A percentile compares a stretch with the other conserved stretches of the same genome.
These are phyloP conservation scores for Periconia digitata DNA, from an alignment of 2,329 filamentous ascomycete genomes.

Conservation along the genomic window DNA sequence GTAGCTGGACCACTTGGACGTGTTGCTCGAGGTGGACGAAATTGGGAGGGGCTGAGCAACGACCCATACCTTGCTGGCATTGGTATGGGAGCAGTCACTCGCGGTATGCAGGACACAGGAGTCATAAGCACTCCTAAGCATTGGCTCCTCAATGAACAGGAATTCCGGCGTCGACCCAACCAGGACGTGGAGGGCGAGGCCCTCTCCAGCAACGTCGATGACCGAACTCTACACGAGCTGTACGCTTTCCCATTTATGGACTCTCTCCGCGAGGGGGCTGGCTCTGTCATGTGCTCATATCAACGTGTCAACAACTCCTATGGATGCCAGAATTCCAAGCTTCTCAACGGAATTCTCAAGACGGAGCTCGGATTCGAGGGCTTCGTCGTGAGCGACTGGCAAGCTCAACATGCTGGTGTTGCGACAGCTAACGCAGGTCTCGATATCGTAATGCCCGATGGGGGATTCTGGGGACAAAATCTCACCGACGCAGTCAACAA, in stretches of 20 bases:
- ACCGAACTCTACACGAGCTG: conserved; percentile 66
- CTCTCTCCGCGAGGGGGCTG: conserved; percentile 58
- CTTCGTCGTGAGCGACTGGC: conserved; percentile 48
- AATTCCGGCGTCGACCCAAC: conserved; percentile 42
- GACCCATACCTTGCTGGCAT: conserved; percentile 66
- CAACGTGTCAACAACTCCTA: conserved; percentile 37
- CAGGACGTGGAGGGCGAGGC: conserved; percentile 53
- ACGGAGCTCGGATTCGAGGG: conserved; percentile 53
- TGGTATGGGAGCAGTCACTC: conserved; percentile 52
- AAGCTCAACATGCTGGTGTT: conserved; percentile 49
- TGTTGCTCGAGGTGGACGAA: conserved; percentile 70
- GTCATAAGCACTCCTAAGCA: conserved; percentile 38
- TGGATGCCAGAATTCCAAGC: conserved; percentile 39
- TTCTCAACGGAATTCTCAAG: conserved; percentile 55
- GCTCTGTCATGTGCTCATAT: conserved; percentile 62
- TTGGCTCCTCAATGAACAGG: conserved; percentile 57
- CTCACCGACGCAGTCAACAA: conserved; percentile 33
- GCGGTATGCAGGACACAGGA: conserved; percentile 58
- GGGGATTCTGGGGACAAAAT: conserved; percentile 32
- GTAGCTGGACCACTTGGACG: conserved; percentile 70
- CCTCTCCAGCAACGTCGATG: conserved; percentile 64
- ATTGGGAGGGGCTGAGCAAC: conserved; percentile 71
- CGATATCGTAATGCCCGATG: conserved; percentile 48
- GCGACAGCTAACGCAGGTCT: conserved; percentile 51
- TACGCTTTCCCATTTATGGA: conserved; percentile 69